phyloP scores from a whole-genome alignment of 306 rosid genomes.

The Vachellia pachyceras region DNA sequence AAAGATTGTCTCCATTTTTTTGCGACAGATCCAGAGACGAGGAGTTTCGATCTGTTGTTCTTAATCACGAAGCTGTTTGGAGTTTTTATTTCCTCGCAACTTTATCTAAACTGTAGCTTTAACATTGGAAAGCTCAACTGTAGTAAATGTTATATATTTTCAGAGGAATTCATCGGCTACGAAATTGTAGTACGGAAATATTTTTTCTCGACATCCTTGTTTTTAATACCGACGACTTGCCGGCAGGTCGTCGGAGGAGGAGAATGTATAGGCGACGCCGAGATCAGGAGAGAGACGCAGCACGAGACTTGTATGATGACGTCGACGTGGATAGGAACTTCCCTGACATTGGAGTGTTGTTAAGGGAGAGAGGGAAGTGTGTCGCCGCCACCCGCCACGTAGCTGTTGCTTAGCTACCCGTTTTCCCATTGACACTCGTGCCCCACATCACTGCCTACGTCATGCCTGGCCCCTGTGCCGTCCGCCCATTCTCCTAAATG shows the following conservation, averaged over 20 bases:
- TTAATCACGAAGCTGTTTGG: neutral
- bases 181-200: neutral
- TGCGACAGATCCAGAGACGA: slow-evolving; percentile 51
- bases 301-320: neutral
- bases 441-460: slow-evolving; percentile 11
- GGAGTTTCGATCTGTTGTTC: slow-evolving; percentile 51
- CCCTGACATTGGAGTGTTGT: neutral
- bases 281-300: neutral
- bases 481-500: neutral
- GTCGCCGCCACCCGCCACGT: slow-evolving; percentile 45
- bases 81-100: slow-evolving; percentile 8
- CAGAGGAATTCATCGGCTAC: neutral
- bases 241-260: neutral
- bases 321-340: neutral
- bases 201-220: neutral
- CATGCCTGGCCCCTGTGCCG: neutral
- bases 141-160: slow-evolving; percentile 28
- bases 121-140: neutral
- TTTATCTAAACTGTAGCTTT: neutral
- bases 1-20: slow-evolving; percentile 45
- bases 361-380: neutral
- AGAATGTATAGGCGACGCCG: neutral
- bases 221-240: no score
- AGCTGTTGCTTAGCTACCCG: neutral
- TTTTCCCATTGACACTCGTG: neutral